These are phyloP conservation scores for Thalia dealbata DNA, from an alignment of 176 grass and related monocot genomes.

Conservation along the genomic window DNA sequence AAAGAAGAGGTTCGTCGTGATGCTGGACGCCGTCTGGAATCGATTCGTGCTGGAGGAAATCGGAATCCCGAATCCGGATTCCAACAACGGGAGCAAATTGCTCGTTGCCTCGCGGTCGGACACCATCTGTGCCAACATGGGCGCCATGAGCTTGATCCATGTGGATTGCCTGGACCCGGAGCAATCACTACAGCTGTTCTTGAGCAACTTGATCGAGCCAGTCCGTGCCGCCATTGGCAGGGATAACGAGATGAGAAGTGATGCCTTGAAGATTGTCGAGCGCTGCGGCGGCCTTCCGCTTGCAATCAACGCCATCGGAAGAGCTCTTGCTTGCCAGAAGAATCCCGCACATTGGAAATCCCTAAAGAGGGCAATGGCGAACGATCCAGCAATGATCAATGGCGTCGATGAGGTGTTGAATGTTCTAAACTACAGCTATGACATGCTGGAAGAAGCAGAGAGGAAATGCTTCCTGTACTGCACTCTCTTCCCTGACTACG, in stretches of 20 bases:
- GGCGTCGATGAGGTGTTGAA: slow-evolving; percentile 44
- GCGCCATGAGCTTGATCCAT: slow-evolving; percentile 32
- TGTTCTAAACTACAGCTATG: slow-evolving; percentile 47
- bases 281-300: slow-evolving; percentile 62
- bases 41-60: slow-evolving; percentile 37
- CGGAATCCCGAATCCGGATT: slow-evolving; percentile 47
- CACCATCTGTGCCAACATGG: slow-evolving; percentile 50
- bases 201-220: slow-evolving; percentile 36
- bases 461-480: slow-evolving; percentile 63
- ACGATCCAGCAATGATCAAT: slow-evolving; percentile 4
- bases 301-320: slow-evolving; percentile 57
- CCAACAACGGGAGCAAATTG: slow-evolving; percentile 31
- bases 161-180: slow-evolving; percentile 26
- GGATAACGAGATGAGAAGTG: background rate
- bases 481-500: slow-evolving; percentile 52
- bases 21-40: slow-evolving; percentile 54
- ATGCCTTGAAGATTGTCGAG: slow-evolving; percentile 15
- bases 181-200: slow-evolving; percentile 36
- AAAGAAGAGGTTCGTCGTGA: slow-evolving; percentile 50
- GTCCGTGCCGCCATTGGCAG: slow-evolving; percentile 15
- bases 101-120: slow-evolving; percentile 40
- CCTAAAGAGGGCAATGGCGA: slow-evolving; percentile 19
- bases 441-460: slow-evolving; percentile 32
- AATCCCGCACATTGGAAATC: slow-evolving; percentile 29
- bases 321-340: slow-evolving; percentile 34